Percentiles rank a stretch among this genome's conserved stretches.
These are phyloP conservation scores for Beauveria sp. DNA, from an alignment of 2,329 filamentous ascomycete species.

Conservation along the genomic window DNA sequence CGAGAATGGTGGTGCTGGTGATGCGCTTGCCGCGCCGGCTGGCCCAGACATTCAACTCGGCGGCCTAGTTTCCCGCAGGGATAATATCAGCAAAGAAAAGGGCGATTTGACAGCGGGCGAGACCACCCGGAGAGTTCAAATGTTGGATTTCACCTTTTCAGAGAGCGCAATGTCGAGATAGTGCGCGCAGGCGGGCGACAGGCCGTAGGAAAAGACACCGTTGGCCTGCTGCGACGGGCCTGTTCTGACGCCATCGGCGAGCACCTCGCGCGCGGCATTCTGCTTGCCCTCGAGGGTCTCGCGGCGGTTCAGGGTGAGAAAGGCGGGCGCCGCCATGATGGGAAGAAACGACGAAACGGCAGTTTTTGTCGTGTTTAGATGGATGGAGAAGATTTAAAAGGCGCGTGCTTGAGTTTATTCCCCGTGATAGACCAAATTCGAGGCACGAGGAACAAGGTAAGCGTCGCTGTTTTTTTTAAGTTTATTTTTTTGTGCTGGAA, in stretches of 20 bases:
- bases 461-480: too few species aligned
- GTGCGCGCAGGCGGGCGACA: not conserved
- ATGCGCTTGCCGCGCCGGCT: not conserved
- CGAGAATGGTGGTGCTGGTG: slow-evolving; percentile 6
- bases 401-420: too few species aligned
- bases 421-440: too few species aligned
- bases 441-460: too few species aligned
- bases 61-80: not conserved
- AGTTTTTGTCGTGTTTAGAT: too few species aligned
- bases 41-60: not conserved
- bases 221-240: slow-evolving; percentile 1
- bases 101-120: too few species aligned
- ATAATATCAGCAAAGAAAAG: not conserved
- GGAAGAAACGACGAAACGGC: not conserved
- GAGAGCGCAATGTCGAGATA: slow-evolving; percentile 6
- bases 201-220: not conserved
- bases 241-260: not conserved
- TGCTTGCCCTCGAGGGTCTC: slow-evolving; percentile 7
- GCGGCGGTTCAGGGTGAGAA: not conserved
- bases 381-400: not conserved
- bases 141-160: not conserved
- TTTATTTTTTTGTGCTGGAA: not conserved
- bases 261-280: not conserved
- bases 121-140: not conserved
- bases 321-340: not conserved